Conservation (phyloP, 1,139 yeast genomes). For the Kodamaea suecica region DNA sequence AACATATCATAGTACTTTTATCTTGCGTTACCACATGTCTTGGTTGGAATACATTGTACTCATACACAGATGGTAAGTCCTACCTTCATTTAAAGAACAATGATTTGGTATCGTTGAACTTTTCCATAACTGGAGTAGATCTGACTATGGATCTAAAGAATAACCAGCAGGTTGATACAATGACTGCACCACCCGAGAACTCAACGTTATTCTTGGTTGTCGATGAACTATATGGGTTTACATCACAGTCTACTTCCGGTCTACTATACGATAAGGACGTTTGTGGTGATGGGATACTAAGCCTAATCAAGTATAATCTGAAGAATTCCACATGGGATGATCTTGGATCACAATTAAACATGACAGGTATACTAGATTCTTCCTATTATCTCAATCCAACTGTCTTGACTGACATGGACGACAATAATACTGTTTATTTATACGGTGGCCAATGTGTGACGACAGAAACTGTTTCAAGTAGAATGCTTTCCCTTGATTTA, state of each 20-base stretch:
- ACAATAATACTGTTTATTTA: slow-evolving; percentile 35
- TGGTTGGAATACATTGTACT: slow-evolving; percentile 37
- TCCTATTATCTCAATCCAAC: slow-evolving; percentile 33
- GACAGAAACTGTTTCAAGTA: slow-evolving; percentile 25
- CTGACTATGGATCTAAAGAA: slow-evolving; percentile 17
- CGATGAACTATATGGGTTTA: slow-evolving; percentile 32
- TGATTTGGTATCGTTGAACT: slow-evolving; percentile 34
- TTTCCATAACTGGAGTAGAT: slow-evolving; percentile 32
- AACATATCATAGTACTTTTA: neutral
- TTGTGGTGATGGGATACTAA: slow-evolving; percentile 31
- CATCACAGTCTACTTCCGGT: slow-evolving; percentile 9
- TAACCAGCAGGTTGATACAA: slow-evolving; percentile 21
- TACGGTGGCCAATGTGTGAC: slow-evolving; percentile 44
- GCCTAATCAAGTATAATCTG: slow-evolving; percentile 23
- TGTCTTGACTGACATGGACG: slow-evolving; percentile 34
- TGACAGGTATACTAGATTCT: slow-evolving; percentile 26
- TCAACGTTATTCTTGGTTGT: slow-evolving; percentile 32
- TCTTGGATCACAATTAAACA: slow-evolving; percentile 15
- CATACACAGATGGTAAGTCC: slow-evolving; percentile 32
- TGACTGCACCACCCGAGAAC: slow-evolving; percentile 32
- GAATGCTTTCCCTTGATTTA: slow-evolving; percentile 36
- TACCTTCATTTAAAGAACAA: slow-evolving; percentile 38
- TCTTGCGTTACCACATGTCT: neutral
- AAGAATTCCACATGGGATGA: slow-evolving; percentile 23
- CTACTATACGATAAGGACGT: slow-evolving; percentile 15